Base-by-base conservation (phyloP, 768 basidiomycete genomes). In the Rhodotorula toruloides region DNA sequence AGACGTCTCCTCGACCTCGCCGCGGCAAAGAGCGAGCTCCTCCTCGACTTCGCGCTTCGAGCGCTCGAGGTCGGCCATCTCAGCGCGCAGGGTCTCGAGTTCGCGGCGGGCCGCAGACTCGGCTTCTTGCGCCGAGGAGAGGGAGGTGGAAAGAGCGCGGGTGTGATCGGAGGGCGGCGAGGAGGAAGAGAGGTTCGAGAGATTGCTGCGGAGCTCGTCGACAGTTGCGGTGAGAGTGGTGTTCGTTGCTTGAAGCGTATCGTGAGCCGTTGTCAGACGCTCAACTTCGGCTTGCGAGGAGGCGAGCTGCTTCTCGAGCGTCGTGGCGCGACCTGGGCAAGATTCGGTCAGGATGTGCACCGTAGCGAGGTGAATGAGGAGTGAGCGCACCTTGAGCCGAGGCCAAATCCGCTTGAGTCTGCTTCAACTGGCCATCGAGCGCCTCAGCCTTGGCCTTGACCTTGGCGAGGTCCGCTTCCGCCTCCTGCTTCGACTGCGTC, bases 1-100 rank as follows among this genome's bases (percentile, higher is more conserved):
- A 27, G 58, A 60, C 42, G 58, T 63, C 46, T 67, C 54, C 44
- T 71, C 70, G 46, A 61, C 62, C 40, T 62, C 64, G 44, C 64
- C 64, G 19, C 63, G 61, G 31, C 58, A 59, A 9, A 40, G 36
- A 1, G 60, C 68, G 34, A 65, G 49, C 32, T 66, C 65, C 22
- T 61, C 70, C 21, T 71, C 62, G 39, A 56, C 46, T 46, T 52
- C 27, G 54, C 57, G 42, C 22, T 44, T 48, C 27, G 43, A 42
- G 19, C 44, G 32, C 43, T 70, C 64, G 27, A 37, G 44, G 14
- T 60, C 56, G 11, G 39, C 49, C n/a, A 67, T 2, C 16, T 67
- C 62, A 27, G 49, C 43, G 2, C 62, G 58, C 1, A 67, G 34
- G 1, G 54, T 8, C 14, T 60, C 65, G 40, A 67, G 58, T 32